Base-by-base conservation (phyloP, 2,329 filamentous ascomycete species). In the Clonostachys byssicola region DNA sequence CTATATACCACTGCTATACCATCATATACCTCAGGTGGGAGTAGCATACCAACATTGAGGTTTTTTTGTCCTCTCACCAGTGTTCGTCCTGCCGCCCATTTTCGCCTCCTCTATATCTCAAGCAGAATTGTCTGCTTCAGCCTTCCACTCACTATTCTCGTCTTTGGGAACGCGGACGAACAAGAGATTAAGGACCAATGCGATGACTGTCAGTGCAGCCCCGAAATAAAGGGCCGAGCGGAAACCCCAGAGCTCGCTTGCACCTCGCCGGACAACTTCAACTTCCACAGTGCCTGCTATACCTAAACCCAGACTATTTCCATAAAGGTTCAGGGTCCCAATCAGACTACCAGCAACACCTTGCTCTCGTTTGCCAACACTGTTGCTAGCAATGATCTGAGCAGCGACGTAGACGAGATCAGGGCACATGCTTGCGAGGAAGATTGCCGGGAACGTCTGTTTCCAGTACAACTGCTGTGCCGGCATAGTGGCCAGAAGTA, bases 311-410 rank as follows among this genome's bases (percentile, higher is more conserved):
- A 64, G 46, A 17, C 56, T 59, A 42, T 57, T 57, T 2, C 63
- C 63, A 12, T 66, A 65, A 5, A 64, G 51, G 34, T 63, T 63
- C 0, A 66, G 50, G 0, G 59, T 61, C 3, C 75, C 74, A 8
- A 80, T 67, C 3, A 81, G 57, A 13, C 67, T 73, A 0, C 68
- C 73, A 0, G 75, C 76, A 3, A 79, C 63, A 0, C 77, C 77
- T 44, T 80, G 75, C 18, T 80, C 65, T 5, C 67, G 63, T 4
- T 65, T 62, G 4, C 55, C 62, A 34, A 80, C 75, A 1, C 66
- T 68, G 48, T 79, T 77, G 46, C 75, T 78, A 0, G 75, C 73
- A 47, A 80, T 76, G 6, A 80, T 74, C 49, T 79, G 73, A 0
- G 73, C 73, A 0, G 72, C 73, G 0, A 73, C 71, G 46, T 71